Evolutionary conservation across 805 yeast species (phyloP), one percentile per base, ranked within the genome.

Genomic region (Barnettozyma wickerhamii): DNA sequence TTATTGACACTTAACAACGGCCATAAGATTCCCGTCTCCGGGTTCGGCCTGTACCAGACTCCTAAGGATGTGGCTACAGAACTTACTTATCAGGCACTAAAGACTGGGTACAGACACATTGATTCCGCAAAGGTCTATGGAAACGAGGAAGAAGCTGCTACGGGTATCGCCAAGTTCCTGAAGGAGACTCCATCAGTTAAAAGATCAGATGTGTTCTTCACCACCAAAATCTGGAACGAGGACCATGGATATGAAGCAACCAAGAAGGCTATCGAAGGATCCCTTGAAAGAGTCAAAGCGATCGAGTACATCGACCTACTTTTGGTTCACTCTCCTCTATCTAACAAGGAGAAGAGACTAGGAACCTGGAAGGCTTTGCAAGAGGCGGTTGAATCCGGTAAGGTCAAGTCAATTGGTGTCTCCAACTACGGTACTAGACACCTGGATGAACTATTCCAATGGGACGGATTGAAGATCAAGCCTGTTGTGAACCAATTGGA

Each of bases 401-500:
- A 68, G 38, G 78, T 82, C 42, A 74, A 70, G 53, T 71, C 85
- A 17, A 77, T 86, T 43, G 95, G 95, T 34, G 89, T 86, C 15
- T 84, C 93, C 17, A 84, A 84, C 64, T 85, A 71, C 52, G 88
- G 88, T 40, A 57, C 62, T n/a, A 64, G 60, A 7, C 87, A 79
- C 56, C 58, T 84, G 14, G 74, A 79, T 44, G 83, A 83, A 56
- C 60, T 85, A 30, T 65, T 81, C 36, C 51, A 60, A 2, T 79
- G 86, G 84, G 72, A 71, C 4, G 76, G 68, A 2, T 53, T 77
- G 47, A 74, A 62, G 41, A 54, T 73, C 48, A 69, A 71, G 46
- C 89, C 95, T 0, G 87, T 80, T 2, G 80, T 84, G 34, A 81
- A 87, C 58, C 95, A 87, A 60, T 74, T 87, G 53, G 56, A 52